Conservation (phyloP, 2,329 filamentous ascomycete genomes). For the Colletotrichum sp. region DNA sequence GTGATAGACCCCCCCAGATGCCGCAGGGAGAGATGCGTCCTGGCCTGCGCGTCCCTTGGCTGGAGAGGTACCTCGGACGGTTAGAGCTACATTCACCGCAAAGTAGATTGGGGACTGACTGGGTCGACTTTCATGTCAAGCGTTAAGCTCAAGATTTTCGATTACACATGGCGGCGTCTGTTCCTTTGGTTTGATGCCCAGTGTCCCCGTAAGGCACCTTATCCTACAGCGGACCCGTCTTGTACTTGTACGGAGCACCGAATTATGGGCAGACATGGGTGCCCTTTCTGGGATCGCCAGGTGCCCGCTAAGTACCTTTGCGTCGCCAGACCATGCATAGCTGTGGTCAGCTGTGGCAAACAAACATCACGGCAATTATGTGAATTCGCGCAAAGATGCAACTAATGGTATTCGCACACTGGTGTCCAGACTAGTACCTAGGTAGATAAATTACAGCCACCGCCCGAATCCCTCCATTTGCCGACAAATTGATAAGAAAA, state of each 20-base stretch:
- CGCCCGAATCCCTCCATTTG: not conserved
- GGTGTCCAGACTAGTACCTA: conserved; percentile 19
- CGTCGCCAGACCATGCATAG: not conserved
- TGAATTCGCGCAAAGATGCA: not conserved
- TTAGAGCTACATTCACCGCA: not conserved
- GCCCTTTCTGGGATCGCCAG: not conserved
- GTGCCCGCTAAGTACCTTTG: not conserved
- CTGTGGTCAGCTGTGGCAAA: not conserved
- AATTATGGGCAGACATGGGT: not conserved
- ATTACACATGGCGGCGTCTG: not conserved
- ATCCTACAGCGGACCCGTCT: not conserved
- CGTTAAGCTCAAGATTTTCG: not conserved
- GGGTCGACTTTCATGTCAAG: not conserved
- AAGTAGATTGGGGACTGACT: not conserved
- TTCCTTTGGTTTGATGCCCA: not conserved
- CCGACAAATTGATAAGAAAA: conserved; percentile 5
- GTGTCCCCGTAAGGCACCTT: not conserved
- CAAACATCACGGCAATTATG: not conserved
- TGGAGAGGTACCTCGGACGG: not conserved
- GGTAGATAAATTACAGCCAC: conserved; percentile 17
- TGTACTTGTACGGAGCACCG: not conserved
- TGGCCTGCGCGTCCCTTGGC: not conserved
- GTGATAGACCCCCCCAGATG: not conserved
- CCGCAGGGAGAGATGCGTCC: not conserved
- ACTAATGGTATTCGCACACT: conserved; percentile 19